Percentiles rank a stretch among this genome's conserved stretches.
phyloP scores from a whole-genome alignment of 768 basidiomycete genomes.

The Suillus subaureus region DNA sequence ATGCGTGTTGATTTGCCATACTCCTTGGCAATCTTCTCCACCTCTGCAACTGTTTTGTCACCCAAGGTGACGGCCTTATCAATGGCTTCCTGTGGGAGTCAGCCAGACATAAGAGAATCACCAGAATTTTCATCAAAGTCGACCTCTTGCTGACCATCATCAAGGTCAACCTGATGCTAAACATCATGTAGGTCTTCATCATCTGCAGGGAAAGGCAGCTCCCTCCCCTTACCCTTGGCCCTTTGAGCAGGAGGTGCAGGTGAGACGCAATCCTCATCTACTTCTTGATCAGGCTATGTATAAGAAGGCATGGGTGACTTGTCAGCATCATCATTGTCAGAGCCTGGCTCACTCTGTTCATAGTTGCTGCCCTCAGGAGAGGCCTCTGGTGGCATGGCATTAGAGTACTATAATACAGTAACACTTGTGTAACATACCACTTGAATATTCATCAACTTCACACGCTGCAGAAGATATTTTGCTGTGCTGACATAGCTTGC shows the following conservation, averaged over 20 bases:
- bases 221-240: not conserved
- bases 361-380: not conserved
- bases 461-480: not conserved
- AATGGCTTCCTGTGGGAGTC: not conserved
- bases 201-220: not conserved
- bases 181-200: not conserved
- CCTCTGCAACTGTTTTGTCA: not conserved
- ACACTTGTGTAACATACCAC: not conserved
- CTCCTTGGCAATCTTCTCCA: constrained; percentile 3
- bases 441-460: not conserved
- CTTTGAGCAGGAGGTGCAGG: not conserved
- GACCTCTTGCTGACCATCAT: not conserved
- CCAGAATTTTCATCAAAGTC: not conserved
- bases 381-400: not conserved
- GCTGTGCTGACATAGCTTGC: not conserved
- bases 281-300: not conserved
- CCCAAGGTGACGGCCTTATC: not conserved
- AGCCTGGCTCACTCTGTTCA: not conserved
- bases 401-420: not conserved
- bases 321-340: not conserved
- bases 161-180: too few species aligned
- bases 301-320: not conserved
- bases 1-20: not conserved
- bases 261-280: not conserved
- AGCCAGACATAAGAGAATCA: not conserved